Base-by-base conservation (phyloP, 1,139 yeast genomes). In the Yamadazyma atlantica region DNA sequence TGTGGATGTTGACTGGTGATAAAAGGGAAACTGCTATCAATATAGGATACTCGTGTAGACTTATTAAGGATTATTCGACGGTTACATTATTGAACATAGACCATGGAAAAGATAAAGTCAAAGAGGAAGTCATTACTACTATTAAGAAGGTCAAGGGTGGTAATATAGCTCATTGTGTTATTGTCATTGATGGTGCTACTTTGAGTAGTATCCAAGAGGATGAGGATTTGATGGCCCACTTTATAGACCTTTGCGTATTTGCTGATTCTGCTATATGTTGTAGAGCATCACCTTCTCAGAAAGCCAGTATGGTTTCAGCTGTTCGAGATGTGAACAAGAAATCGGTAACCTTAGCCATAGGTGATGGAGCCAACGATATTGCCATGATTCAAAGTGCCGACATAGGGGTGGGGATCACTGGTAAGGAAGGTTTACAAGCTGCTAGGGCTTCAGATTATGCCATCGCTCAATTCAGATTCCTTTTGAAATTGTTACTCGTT, bases 331-430 rank as follows among this genome's bases (percentile, higher is more conserved):
- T 84, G 44, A 76, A 83, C 48, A 80, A 73, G 37, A 65, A 68
- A 7, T 71, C 86, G 21, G 96, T 92, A 5, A 88, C 97, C 0
- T 70, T 94, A 43, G 98, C 98, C 0, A 87, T 94, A 55, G 99
- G 98, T n/a, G 99, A 92, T 64, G 99, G 99, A 50, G 98, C 99
- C 1, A 92, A 92, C 57, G 99, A 92, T 60, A 89, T 92, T 58
- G 97, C 98, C 2, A 92, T 92, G 99, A 92, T 92, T 46, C 97
- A 92, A 64, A 85, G 95, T 55, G 99, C 98, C 0, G 97, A 92
- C 62, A 90, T 92, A 40, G 99, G 99, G 16, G 81, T 92, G 44
- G 98, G 98, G 29, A 92, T 92, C 38, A 90, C 97, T 1, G 98
- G 98, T 34, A 85, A 85, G 51, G 98, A 92, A 64, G 98, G 98